phyloP scores from a whole-genome alignment of 2,329 filamentous ascomycete genomes.

The Pseudogymnoascus sp. region DNA sequence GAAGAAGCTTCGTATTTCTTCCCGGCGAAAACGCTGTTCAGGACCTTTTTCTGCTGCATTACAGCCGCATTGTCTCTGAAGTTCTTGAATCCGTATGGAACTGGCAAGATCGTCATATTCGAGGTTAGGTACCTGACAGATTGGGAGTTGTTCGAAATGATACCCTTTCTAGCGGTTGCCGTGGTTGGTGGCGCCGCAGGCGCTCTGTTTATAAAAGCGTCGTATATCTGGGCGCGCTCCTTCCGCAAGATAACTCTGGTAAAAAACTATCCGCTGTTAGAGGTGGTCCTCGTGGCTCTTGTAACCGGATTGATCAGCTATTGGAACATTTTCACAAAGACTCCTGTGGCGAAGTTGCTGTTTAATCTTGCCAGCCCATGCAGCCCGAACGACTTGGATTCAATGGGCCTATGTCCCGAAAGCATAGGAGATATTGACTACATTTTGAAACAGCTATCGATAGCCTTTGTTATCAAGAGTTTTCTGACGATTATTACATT shows the following conservation, averaged over 20 bases:
- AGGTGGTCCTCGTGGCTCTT: constrained; percentile 80
- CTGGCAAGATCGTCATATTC: constrained; percentile 93
- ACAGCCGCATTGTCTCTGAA: constrained; percentile 84
- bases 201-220: constrained; percentile 94
- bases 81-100: constrained; percentile 92
- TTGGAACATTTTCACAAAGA: constrained; percentile 85
- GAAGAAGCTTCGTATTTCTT: constrained; percentile 98
- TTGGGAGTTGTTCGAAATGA: constrained; percentile 90
- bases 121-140: constrained; percentile 84
- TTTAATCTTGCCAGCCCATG: constrained; percentile 89
- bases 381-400: constrained; percentile 54
- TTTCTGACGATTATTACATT: constrained; percentile 85
- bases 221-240: constrained; percentile 76
- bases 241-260: constrained; percentile 76
- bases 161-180: constrained; percentile 77
- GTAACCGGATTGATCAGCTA: constrained; percentile 80
- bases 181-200: constrained; percentile 76
- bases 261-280: constrained; percentile 74
- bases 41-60: constrained; percentile 98
- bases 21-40: constrained; percentile 90
- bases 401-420: constrained; percentile 69
- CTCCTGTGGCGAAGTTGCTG: constrained; percentile 83
- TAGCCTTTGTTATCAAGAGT: constrained; percentile 84
- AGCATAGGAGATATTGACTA: constrained; percentile 66
- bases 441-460: constrained; percentile 61